Base-by-base conservation (phyloP, 2,329 filamentous ascomycete genomes). In the Pestalotiopsis sp. region DNA sequence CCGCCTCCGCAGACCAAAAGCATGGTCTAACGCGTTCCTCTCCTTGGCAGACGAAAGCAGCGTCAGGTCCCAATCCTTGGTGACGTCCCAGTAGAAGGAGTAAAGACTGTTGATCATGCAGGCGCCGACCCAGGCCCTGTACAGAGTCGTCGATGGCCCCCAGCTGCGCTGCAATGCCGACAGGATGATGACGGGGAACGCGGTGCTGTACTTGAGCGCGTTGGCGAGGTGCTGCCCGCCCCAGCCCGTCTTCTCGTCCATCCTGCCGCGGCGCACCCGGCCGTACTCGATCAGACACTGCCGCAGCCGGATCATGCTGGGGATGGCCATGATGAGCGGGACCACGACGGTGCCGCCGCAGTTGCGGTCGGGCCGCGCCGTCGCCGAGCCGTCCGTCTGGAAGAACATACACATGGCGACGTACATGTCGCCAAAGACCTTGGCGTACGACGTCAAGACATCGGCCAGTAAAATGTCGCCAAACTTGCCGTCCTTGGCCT, bases 51-150 rank as follows among this genome's bases (percentile, higher is more conserved):
- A 79, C 2, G 91, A 88, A 76, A 98, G 93, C 14, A 98, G 86
- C 0, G 92, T 93, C 71, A 99, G 85, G 77, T 98, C 96, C 96
- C 96, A 99, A 84, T 99, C 96, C 82, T 95, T 96, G 67, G 93
- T 87, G 38, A 98, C 90, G 76, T 99, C 96, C 96, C 96, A 99
- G 85, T 96, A 99, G 83, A 98, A 98, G n/a, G 92, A 94, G 82
- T 97, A 99, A 59, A 92, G 84, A 14, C 93, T 97, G 80, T 99
- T 98, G 74, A 96, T 77, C 41, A 94, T 83, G 38, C 93, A 92
- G 58, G 92, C 92, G 45, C 87, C 81, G 38, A 97, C 83, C 91
- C 93, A 96, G 62, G 83, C 82, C 55, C 83, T 83, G 78, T 88
- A 87, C 68, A 88, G 76, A 0, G 78, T 75, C 3, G 82, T 78